Conservation (phyloP, 1,139 yeast species). For the Lodderomyces parapsilosis region DNA sequence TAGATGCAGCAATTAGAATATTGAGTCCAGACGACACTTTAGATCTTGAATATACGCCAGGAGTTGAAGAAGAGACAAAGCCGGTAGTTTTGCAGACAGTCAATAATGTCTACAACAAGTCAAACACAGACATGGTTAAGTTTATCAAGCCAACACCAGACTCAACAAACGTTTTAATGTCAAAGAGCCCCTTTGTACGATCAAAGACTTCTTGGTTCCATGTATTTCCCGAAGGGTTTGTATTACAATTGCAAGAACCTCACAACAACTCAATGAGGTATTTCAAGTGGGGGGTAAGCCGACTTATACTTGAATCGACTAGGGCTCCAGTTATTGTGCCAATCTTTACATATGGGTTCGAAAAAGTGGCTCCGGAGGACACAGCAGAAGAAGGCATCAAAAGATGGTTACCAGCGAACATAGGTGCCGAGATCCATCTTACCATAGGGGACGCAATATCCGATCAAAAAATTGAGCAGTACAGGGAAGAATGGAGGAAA, state of each 20-base stretch:
- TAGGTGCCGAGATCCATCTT: constrained; percentile 68
- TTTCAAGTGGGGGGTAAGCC: constrained; percentile 93
- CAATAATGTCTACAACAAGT: constrained; percentile 16
- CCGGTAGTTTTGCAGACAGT: constrained; percentile 35
- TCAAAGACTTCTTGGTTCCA: constrained; percentile 85
- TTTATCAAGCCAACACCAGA: constrained; percentile 31
- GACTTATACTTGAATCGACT: constrained; percentile 79
- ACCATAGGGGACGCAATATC: constrained; percentile 72
- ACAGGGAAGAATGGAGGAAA: constrained; percentile 66
- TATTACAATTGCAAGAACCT: constrained; percentile 80
- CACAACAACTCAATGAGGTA: constrained; percentile 83
- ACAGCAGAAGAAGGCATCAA: constrained; percentile 52
- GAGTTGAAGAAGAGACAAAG: constrained; percentile 26
- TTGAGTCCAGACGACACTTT: constrained; percentile 76
- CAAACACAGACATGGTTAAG: constrained; percentile 20
- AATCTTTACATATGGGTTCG: constrained; percentile 82
- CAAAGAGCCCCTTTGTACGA: constrained; percentile 50
- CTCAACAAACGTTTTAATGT: constrained; percentile 32
- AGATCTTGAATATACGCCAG: constrained; percentile 48
- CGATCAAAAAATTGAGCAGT: constrained; percentile 57
- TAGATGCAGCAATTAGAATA: constrained; percentile 88
- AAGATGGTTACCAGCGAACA: constrained; percentile 61
- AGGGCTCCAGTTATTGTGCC: constrained; percentile 89
- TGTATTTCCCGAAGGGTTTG: constrained; percentile 94
- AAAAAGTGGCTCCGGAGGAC: constrained; percentile 81